A percentile compares a stretch with the other conserved stretches of the same genome.
Conservation (phyloP, 2,329 filamentous ascomycete genomes). For the Monilinia fructigena region DNA sequence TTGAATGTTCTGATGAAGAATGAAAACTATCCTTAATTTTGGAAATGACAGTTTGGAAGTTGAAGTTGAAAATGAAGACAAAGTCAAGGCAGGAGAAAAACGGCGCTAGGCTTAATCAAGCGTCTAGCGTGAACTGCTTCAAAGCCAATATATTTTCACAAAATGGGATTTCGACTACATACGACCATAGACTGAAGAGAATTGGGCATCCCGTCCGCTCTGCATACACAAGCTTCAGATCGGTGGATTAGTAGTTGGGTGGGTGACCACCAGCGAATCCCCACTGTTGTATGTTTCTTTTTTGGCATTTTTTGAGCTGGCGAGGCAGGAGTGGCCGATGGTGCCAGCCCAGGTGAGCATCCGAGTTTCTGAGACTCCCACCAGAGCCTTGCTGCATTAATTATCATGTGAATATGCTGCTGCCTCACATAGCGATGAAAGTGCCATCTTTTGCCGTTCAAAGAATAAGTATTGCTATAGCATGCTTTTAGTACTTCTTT, state of each 20-base stretch:
- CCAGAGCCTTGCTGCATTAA: too few species aligned
- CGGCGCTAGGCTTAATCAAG: slow-evolving; percentile 6
- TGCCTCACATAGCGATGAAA: too few species aligned
- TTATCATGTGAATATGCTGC: too few species aligned
- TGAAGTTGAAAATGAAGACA: slow-evolving; percentile 6
- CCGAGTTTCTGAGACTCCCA: too few species aligned
- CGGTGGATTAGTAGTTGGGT: slow-evolving; percentile 22
- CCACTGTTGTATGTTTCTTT: slow-evolving; percentile 17
- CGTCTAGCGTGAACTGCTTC: not conserved
- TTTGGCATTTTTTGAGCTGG: not conserved
- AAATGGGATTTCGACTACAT: accelerated
- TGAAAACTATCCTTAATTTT: not conserved
- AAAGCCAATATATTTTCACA: not conserved
- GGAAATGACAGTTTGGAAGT: not conserved
- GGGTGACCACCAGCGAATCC: slow-evolving; percentile 15
- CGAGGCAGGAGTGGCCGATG: too few species aligned
- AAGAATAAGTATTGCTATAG: too few species aligned
- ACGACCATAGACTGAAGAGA: slow-evolving; percentile 22
- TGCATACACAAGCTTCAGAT: slow-evolving; percentile 23
- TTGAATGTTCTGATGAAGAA: not conserved
- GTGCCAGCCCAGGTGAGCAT: too few species aligned
- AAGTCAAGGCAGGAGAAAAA: not conserved
- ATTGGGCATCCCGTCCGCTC: slow-evolving; percentile 23
- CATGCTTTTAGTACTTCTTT: too few species aligned
- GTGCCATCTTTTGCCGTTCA: too few species aligned